Evolutionary conservation across 441 rosid species (phyloP), one percentile per base, ranked within the genome.

Genomic region (Syzygium malaccense): DNA sequence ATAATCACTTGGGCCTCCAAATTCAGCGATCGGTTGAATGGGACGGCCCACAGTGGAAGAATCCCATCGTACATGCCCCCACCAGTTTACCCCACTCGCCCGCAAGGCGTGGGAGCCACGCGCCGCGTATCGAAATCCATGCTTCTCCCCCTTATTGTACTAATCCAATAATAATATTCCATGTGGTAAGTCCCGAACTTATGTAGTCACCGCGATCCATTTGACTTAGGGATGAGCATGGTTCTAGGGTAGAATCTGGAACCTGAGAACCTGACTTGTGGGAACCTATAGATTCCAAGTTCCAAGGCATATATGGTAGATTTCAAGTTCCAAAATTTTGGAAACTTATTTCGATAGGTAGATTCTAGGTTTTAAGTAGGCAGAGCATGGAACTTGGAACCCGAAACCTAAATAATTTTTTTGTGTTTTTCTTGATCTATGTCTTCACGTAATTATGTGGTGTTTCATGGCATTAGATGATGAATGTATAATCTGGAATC

Each of bases 31-130:
- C 25, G n/a, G 85, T 53, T 85, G 85, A 88, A 87, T 91, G 60
- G 8, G 87, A 83, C 87, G 86, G 90, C 88, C 93, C 93, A 79
- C 86, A 79, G 86, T 71, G 4, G 51, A 8, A 54, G 51, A 57
- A 86, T 88, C 89, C 88, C 48, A 84, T 87, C 88, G 87, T n/a
- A 83, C 92, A 89, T 71, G 83, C 17, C 17, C 48, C n/a, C 51
- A 11, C 19, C 41, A 32, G 30, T 66, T 66, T 26, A 14, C 15
- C 83, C 51, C n/a, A 75, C 51, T 23, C n/a, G n/a, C 83, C 83
- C 13, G 83, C n/a, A 49, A 25, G 57, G n/a, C 45, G 87, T 88
- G 91, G 8, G 9, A 3, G 5, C 0, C 90, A 89, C 89, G 93
- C 85, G 86, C 83, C 49, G 1, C 17, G 75, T 33, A 3, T 32